Conservation (phyloP, 1,284 basidiomycete species). For the Tremellales sp. region DNA sequence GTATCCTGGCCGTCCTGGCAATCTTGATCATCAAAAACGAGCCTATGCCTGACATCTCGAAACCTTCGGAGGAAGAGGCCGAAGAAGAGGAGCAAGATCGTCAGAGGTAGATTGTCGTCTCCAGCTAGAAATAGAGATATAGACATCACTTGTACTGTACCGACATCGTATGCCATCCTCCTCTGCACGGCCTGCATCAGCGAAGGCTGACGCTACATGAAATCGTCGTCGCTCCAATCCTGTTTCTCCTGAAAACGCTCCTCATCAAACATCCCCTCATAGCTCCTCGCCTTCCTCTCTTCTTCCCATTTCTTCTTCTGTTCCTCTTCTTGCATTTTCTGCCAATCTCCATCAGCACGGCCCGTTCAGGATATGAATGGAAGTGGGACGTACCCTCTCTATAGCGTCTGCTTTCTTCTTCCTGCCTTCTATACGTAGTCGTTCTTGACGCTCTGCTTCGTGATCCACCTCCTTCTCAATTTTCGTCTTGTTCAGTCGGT, state of each 20-base stretch:
- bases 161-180: no score
- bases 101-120: no score
- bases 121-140: no score
- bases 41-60: slow-evolving; percentile 24
- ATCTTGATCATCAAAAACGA: slow-evolving; percentile 31
- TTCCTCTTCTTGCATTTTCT: slow-evolving; percentile 33
- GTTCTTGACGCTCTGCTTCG: slow-evolving; percentile 77
- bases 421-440: slow-evolving; percentile 70
- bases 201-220: no score
- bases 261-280: slow-evolving; percentile 46
- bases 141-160: no score
- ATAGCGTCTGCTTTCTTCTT: slow-evolving; percentile 62
- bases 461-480: slow-evolving; percentile 79
- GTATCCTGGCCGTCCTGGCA: slow-evolving; percentile 21
- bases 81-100: no score
- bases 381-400: slow-evolving; percentile 43
- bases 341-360: not conserved
- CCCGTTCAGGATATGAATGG: not conserved
- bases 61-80: slow-evolving; percentile 3
- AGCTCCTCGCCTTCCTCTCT: slow-evolving; percentile 42
- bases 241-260: slow-evolving; percentile 40
- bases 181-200: no score
- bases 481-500: slow-evolving; percentile 93
- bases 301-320: slow-evolving; percentile 46
- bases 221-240: slow-evolving; percentile 44